Evolutionary conservation across 208 protist genomes (phyloP).

Genomic region (Leishmania mexicana): DNA sequence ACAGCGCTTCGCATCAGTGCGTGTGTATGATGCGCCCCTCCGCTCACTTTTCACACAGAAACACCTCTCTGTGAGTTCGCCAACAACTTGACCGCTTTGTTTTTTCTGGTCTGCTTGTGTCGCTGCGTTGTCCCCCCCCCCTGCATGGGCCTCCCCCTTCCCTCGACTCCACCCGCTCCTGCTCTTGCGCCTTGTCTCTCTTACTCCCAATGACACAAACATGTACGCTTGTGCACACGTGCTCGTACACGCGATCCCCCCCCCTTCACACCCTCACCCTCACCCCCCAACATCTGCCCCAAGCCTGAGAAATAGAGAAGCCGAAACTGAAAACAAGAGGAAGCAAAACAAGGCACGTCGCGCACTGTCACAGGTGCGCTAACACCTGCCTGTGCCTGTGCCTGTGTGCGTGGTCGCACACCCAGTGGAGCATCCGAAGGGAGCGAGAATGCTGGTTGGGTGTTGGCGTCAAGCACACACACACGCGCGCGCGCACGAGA

Average conservation of each 20-base stretch:
- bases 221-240: not conserved
- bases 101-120: not conserved
- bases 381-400: not conserved
- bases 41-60: not conserved
- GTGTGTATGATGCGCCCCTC: not conserved
- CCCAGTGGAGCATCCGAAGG: too few species aligned
- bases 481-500: too few species aligned
- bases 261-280: too few species aligned
- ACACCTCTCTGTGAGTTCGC: not conserved
- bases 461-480: too few species aligned
- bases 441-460: too few species aligned
- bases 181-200: not conserved
- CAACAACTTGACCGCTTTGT: not conserved
- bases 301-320: not conserved
- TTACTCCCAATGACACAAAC: not conserved
- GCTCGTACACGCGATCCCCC: not conserved
- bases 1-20: not conserved
- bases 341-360: not conserved
- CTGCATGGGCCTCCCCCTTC: not conserved
- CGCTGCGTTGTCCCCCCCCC: not conserved
- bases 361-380: not conserved
- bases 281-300: not conserved
- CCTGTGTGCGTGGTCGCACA: not conserved
- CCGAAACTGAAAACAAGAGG: not conserved
- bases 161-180: not conserved